Evolutionary conservation across 1,139 yeast species (phyloP), one percentile per base, ranked within the genome.

Genomic region (Hemisphaericaspora subhashii): DNA sequence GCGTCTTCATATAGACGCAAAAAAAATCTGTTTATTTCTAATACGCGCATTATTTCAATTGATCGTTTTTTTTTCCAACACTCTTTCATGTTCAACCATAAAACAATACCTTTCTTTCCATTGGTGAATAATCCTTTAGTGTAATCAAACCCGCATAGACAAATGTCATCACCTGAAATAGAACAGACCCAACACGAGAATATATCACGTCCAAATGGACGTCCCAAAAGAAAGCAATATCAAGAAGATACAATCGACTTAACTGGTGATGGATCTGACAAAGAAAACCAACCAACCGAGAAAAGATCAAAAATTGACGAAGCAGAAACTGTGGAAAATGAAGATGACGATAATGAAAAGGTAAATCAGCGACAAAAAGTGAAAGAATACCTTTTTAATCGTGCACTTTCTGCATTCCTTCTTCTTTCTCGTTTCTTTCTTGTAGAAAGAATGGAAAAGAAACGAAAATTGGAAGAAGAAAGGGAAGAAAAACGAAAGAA

Each of bases 391-490:
- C 4, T 21, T 16, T 16, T 37, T 35, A 20, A 40, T 37, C 31
- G 38, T n/a, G 21, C 17, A 30, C 17, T n/a, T n/a, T n/a, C n/a
- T n/a, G n/a, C n/a, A n/a, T n/a, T n/a, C n/a, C n/a, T n/a, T n/a
- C n/a, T n/a, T n/a, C n/a, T n/a, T n/a, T n/a, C n/a, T n/a, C n/a
- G n/a, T n/a, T n/a, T n/a, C n/a, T n/a, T 20, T n/a, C 24, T 28
- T 8, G 11, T 5, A 16, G 40, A 41, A 12, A 24, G 32, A 31
- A 35, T 28, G 13, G 39, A 36, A 22, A 33, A 36, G 18, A 36
- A 29, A 24, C 24, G 33, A 17, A 40, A 39, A 26, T 18, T 36
- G 3, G 52, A 49, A 31, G 50, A 45, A 45, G 53, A 45, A 20
- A 29, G 38, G 12, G 37, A 35, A 20, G 17, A 17, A 12, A 24